Evolutionary conservation across 176 grass and related monocot genomes (phyloP).

Genomic region (Oryza brachyantha): DNA sequence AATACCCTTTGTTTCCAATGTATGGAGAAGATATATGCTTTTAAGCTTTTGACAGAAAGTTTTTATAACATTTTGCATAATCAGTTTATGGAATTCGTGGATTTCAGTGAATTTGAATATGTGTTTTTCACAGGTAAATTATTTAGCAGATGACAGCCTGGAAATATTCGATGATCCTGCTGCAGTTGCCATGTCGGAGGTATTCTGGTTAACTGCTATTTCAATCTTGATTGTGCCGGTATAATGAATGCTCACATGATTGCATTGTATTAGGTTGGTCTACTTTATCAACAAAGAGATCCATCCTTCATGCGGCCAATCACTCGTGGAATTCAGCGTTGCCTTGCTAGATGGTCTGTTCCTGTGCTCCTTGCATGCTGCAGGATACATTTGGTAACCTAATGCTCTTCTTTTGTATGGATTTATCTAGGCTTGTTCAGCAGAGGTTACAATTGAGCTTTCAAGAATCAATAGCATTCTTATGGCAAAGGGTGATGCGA

Average conservation of each 20-base stretch:
- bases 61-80: background rate
- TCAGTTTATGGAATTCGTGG: constrained; percentile 5
- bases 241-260: constrained; percentile 9
- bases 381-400: background rate
- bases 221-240: constrained; percentile 20
- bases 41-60: background rate
- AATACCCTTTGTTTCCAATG: background rate
- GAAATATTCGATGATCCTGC: constrained; percentile 99
- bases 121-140: constrained; percentile 67
- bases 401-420: constrained; percentile 7
- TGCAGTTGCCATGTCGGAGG: constrained; percentile 71
- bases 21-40: background rate
- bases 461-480: constrained; percentile 57
- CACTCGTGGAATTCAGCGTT: constrained; percentile 78
- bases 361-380: constrained; percentile 10
- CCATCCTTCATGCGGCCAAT: constrained; percentile 86
- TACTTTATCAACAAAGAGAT: constrained; percentile 90
- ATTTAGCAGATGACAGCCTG: constrained; percentile 76
- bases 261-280: constrained; percentile 66
- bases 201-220: constrained; percentile 29
- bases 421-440: constrained; percentile 72
- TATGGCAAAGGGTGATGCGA: constrained; percentile 75
- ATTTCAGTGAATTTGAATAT: background rate
- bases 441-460: constrained; percentile 73
- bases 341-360: constrained; percentile 87